Percentiles rank a stretch among this genome's conserved stretches.
Evolutionary conservation across 768 basidiomycete species (phyloP).

Genomic region (Amanita fuliginea): DNA sequence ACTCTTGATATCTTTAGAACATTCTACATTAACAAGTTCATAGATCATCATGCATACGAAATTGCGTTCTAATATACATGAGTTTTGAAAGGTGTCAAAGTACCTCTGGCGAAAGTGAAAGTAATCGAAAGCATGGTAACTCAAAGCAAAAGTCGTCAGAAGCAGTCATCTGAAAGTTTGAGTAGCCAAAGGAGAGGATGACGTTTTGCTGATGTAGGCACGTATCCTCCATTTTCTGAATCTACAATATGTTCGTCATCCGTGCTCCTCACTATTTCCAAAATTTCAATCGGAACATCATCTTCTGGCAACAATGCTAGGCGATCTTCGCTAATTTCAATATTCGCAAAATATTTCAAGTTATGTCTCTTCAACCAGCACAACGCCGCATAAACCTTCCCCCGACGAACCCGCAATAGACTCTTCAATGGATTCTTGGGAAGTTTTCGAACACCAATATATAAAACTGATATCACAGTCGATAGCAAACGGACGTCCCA

Average conservation of each 20-base stretch:
- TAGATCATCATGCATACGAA: no score
- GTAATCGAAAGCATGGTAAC: no score
- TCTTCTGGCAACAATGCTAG: slow-evolving; percentile 20
- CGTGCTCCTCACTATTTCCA: slow-evolving; percentile 10
- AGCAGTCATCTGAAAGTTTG: no score
- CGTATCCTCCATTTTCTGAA: slow-evolving; percentile 16
- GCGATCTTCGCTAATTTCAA: slow-evolving; percentile 13
- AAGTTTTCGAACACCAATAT: slow-evolving; percentile 18
- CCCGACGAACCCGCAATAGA: slow-evolving; percentile 16
- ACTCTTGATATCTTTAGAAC: no score
- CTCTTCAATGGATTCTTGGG: slow-evolving; percentile 16
- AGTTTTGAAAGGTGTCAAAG: no score
- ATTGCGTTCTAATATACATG: no score
- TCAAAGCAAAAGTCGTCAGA: no score
- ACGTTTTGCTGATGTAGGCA: no score
- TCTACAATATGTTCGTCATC: slow-evolving; percentile 9
- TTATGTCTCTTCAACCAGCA: slow-evolving; percentile 26
- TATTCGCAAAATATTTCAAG: slow-evolving; percentile 16
- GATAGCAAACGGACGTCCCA: slow-evolving; percentile 15
- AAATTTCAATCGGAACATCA: slow-evolving; percentile 20
- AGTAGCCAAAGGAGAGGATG: no score
- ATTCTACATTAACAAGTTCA: no score
- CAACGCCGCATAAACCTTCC: slow-evolving; percentile 18
- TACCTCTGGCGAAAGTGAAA: no score
- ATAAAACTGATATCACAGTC: slow-evolving; percentile 22